phyloP scores from a whole-genome alignment of 306 rosid species.

The Lablab purpureus region DNA sequence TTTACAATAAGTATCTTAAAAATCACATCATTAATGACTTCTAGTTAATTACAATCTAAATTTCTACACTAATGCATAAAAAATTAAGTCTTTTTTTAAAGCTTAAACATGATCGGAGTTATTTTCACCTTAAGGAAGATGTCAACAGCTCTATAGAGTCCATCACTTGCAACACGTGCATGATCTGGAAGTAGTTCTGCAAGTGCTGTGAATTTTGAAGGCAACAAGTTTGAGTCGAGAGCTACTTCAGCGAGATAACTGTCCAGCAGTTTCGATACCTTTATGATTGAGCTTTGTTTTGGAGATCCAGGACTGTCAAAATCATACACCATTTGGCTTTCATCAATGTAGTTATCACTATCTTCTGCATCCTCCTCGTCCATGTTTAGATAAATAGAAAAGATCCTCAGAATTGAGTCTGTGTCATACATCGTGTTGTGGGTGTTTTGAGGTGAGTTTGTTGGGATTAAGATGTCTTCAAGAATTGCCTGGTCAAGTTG shows the following conservation, averaged over 20 bases:
- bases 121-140: conserved; percentile 89
- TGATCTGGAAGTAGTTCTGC: conserved; percentile 96
- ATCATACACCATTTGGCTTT: conserved; percentile 82
- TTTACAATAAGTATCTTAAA: background rate
- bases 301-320: conserved; percentile 97
- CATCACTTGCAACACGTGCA: conserved; percentile 86
- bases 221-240: conserved; percentile 74
- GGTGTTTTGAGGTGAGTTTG: conserved; percentile 67
- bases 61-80: too few species aligned
- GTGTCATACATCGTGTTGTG: conserved; percentile 77
- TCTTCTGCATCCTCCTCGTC: conserved; percentile 90
- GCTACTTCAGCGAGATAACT: conserved; percentile 91
- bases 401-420: conserved; percentile 82
- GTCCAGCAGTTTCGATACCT: conserved; percentile 90
- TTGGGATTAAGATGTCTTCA: conserved; percentile 89
- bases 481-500: conserved; percentile 98
- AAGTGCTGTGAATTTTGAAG: conserved; percentile 82
- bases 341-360: conserved; percentile 62
- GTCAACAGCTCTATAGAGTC: conserved; percentile 87
- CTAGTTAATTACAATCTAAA: too few species aligned
- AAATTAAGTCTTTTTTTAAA: background rate
- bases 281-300: conserved; percentile 88
- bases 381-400: conserved; percentile 81
- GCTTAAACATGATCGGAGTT: background rate
- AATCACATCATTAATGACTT: too few species aligned